Conservation (phyloP, 192 early-diverging fungal genomes). For the Mortierella hygrophila region DNA sequence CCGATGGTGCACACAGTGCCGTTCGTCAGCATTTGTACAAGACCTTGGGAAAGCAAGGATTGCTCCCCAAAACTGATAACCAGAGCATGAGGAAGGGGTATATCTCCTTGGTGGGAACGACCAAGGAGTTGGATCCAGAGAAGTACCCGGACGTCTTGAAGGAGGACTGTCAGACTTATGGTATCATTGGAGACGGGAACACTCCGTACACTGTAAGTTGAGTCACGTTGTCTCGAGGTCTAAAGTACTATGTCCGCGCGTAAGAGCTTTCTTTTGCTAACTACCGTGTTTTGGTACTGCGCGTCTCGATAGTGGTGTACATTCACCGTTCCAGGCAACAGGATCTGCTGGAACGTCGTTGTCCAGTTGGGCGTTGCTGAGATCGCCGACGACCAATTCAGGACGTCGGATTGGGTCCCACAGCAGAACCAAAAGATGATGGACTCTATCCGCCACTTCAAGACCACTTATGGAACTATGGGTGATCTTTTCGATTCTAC, state of each 20-base stretch:
- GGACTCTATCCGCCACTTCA: slow-evolving; percentile 11
- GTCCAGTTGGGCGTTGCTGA: neutral
- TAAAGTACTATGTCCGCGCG: too few relatives aligned
- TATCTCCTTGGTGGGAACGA: slow-evolving; percentile 15
- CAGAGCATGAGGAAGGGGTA: neutral
- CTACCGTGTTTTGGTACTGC: neutral
- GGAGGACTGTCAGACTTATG: neutral
- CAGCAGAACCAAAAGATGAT: slow-evolving; percentile 10
- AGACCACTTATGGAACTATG: neutral
- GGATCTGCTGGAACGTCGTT: slow-evolving; percentile 15
- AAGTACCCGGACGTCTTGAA: slow-evolving; percentile 17
- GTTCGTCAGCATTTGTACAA: slow-evolving; percentile 16
- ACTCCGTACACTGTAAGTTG: neutral
- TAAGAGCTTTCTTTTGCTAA: neutral
- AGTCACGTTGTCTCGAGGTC: too few relatives aligned
- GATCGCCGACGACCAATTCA: neutral
- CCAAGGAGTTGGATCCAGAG: neutral
- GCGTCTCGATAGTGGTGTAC: slow-evolving; percentile 6
- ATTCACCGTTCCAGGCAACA: slow-evolving; percentile 15
- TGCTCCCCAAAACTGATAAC: slow-evolving; percentile 7
- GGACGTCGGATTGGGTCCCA: slow-evolving; percentile 7
- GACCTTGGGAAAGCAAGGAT: neutral
- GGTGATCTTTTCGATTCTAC: slow-evolving; percentile 6
- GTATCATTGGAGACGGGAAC: slow-evolving; percentile 12
- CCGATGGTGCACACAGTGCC: slow-evolving; percentile 21